Evolutionary conservation across 1,284 basidiomycete genomes (phyloP).

Genomic region (Melanopsichium pennsylvanicum): DNA sequence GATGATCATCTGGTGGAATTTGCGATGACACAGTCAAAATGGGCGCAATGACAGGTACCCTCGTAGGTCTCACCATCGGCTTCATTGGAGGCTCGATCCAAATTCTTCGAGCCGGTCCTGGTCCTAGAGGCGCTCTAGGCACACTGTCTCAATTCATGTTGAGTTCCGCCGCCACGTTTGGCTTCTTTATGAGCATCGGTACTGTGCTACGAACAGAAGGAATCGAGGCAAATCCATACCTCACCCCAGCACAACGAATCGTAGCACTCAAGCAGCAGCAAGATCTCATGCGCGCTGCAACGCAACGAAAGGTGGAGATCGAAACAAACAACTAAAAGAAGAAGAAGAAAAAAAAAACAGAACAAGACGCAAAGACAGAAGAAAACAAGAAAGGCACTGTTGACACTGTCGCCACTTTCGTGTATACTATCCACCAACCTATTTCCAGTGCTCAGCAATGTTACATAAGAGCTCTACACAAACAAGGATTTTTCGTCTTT

Average conservation of each 20-base stretch:
- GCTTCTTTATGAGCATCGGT: constrained; percentile 63
- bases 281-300: constrained; percentile 3
- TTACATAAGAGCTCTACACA: no score
- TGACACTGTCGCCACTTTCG: not conserved
- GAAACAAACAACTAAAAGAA: constrained; percentile 9
- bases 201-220: constrained; percentile 60
- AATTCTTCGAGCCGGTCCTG: constrained; percentile 60
- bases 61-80: constrained; percentile 61
- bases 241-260: constrained; percentile 21
- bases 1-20: no score
- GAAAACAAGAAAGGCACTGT: no score
- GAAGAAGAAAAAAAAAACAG: not conserved
- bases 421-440: constrained; percentile 22
- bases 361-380: not conserved
- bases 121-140: constrained; percentile 55
- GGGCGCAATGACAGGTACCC: constrained; percentile 63
- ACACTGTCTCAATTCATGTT: constrained; percentile 62
- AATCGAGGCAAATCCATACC: constrained; percentile 22
- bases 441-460: not conserved
- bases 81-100: constrained; percentile 63
- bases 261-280: constrained; percentile 30
- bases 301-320: no score
- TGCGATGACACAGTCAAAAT: constrained; percentile 59
- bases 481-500: no score
- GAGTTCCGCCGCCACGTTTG: constrained; percentile 61